phyloP scores from a whole-genome alignment of 2,329 filamentous ascomycete species.

The Phoma sp. region DNA sequence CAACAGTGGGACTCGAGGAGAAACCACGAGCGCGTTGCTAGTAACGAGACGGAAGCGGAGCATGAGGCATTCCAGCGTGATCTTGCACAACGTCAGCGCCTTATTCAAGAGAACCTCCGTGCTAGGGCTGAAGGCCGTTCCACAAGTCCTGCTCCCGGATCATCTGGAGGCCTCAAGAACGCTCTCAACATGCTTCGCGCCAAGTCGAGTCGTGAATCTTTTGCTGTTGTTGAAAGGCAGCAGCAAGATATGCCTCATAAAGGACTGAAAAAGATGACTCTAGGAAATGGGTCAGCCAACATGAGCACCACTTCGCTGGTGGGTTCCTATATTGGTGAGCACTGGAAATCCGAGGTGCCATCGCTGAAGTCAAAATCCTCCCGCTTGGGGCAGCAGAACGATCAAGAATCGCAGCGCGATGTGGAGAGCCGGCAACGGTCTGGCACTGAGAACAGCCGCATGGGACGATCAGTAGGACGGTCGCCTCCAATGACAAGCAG shows the following conservation, averaged over 20 bases:
- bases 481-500: conserved; percentile 51
- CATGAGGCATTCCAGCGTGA: conserved; percentile 76
- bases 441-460: conserved; percentile 42
- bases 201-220: conserved; percentile 72
- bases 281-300: conserved; percentile 53
- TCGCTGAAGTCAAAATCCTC: conserved; percentile 39
- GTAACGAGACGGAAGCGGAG: conserved; percentile 61
- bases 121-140: conserved; percentile 65
- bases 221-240: conserved; percentile 56
- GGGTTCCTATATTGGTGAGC: conserved; percentile 29
- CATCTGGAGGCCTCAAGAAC: conserved; percentile 55
- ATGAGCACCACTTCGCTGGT: conserved; percentile 46
- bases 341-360: conserved; percentile 36
- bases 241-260: conserved; percentile 57
- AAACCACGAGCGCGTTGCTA: conserved; percentile 57
- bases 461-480: conserved; percentile 35
- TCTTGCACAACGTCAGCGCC: conserved; percentile 71
- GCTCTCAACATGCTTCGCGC: conserved; percentile 68
- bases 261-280: conserved; percentile 66
- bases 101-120: conserved; percentile 75
- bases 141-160: conserved; percentile 44
- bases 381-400: conserved; percentile 42
- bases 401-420: conserved; percentile 45
- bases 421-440: conserved; percentile 39
- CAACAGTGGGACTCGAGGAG: conserved; percentile 55